phyloP scores from a whole-genome alignment of 164 flowering plant genomes.

The Echeveria elegans region DNA sequence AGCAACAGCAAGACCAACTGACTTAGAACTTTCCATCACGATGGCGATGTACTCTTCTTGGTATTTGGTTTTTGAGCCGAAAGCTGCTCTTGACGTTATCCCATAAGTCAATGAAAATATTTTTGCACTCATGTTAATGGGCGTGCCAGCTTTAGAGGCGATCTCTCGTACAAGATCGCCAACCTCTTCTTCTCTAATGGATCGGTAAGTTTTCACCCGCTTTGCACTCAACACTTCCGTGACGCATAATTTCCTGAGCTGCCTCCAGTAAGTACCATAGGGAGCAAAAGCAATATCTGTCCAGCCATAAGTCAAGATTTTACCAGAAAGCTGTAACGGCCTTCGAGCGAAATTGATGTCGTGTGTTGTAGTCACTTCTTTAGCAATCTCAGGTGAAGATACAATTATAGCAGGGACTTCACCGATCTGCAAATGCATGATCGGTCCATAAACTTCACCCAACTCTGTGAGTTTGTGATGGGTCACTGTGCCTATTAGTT shows the following conservation, averaged over 20 bases:
- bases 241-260: constrained; percentile 27
- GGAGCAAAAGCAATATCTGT: constrained; percentile 28
- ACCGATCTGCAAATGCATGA: constrained; percentile 40
- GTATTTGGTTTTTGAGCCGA: constrained; percentile 11
- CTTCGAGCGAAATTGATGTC: constrained; percentile 20
- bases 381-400: constrained; percentile 33
- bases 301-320: constrained; percentile 19
- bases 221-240: constrained; percentile 26
- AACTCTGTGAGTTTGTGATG: constrained; percentile 7
- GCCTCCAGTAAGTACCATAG: constrained; percentile 41
- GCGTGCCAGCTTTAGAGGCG: constrained; percentile 11
- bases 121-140: constrained; percentile 18
- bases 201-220: constrained; percentile 23
- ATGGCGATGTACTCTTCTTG: constrained; percentile 3
- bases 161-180: constrained; percentile 13
- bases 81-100: constrained; percentile 16
- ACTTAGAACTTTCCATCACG: constrained; percentile 6
- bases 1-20: constrained; percentile 1
- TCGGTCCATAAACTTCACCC: constrained; percentile 20
- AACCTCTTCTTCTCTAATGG: constrained; percentile 26
- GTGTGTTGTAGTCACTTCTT: constrained; percentile 31
- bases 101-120: constrained; percentile 10
- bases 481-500: constrained; percentile 5
- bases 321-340: constrained; percentile 15
- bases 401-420: constrained; percentile 26